phyloP scores from a whole-genome alignment of 1,284 basidiomycete genomes.

The Cryptococcus sp. region DNA sequence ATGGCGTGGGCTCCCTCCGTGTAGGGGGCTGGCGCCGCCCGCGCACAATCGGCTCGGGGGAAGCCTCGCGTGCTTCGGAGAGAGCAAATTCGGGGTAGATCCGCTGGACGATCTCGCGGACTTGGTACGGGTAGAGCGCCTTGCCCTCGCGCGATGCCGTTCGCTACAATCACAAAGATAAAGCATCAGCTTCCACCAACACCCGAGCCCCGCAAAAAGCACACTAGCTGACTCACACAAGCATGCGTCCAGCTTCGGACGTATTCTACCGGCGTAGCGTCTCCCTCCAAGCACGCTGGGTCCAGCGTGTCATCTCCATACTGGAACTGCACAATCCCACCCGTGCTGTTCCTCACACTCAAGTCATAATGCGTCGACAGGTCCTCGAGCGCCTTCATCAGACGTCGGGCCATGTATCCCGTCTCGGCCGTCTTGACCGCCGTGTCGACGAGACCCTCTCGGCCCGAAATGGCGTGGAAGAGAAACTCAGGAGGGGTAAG shows the following conservation, averaged over 20 bases:
- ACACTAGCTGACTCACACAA: slow-evolving; percentile 56
- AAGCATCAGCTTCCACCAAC: neutral
- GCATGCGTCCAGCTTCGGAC: slow-evolving; percentile 85
- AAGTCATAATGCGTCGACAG: slow-evolving; percentile 95
- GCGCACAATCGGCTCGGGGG: slow-evolving; percentile 4
- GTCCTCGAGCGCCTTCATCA: slow-evolving; percentile 99
- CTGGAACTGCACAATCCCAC: slow-evolving; percentile 95
- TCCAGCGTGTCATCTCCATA: slow-evolving; percentile 98
- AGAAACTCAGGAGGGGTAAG: slow-evolving; percentile 95
- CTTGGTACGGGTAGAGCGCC: slow-evolving; percentile 82
- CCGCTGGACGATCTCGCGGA: slow-evolving; percentile 67
- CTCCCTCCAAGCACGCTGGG: slow-evolving; percentile 92
- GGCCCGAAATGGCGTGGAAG: slow-evolving; percentile 98
- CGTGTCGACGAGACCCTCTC: slow-evolving; percentile 98
- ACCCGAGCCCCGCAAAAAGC: neutral
- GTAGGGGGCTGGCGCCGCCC: slow-evolving; percentile 13
- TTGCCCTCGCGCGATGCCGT: slow-evolving; percentile 60
- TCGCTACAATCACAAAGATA: slow-evolving; percentile 54
- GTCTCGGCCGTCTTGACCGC: slow-evolving; percentile 99
- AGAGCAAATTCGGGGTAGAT: slow-evolving; percentile 44
- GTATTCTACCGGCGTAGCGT: slow-evolving; percentile 88
- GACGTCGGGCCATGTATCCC: slow-evolving; percentile 96
- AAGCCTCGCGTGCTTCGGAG: neutral
- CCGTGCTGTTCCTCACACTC: slow-evolving; percentile 92
- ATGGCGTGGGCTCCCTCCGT: slow-evolving; percentile 8